phyloP scores from a whole-genome alignment of 306 rosid species.

The Citrullus colocynthis region DNA sequence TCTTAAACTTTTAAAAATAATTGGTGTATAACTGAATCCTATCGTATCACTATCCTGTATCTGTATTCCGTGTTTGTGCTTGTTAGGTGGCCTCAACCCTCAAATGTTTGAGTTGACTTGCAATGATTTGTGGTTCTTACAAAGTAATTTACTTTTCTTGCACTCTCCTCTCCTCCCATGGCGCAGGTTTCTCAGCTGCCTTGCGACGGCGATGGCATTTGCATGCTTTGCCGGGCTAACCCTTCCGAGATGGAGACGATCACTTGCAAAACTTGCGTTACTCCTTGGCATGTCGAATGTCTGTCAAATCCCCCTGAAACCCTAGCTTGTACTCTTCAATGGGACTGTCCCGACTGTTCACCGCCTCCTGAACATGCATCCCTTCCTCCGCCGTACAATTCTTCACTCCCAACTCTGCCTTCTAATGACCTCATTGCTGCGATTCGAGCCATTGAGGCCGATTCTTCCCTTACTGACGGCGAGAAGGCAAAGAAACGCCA shows the following conservation, averaged over 20 bases:
- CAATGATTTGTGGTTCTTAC: too few species aligned
- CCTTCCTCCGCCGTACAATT: background rate
- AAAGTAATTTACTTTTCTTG: too few species aligned
- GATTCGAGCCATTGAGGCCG: conserved; percentile 40
- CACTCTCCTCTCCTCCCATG: background rate
- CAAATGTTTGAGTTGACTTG: too few species aligned
- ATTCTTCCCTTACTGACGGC: conserved; percentile 25
- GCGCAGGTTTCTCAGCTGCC: conserved; percentile 25
- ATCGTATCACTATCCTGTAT: too few species aligned
- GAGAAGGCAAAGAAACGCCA: conserved; percentile 52
- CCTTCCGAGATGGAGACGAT: conserved; percentile 27
- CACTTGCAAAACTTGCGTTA: conserved; percentile 29
- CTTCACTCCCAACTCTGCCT: background rate
- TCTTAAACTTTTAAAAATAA: too few species aligned
- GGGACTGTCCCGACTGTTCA: conserved; percentile 57
- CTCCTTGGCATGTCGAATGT: conserved; percentile 41
- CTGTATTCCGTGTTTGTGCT: too few species aligned
- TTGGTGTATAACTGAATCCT: too few species aligned
- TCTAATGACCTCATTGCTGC: conserved; percentile 22
- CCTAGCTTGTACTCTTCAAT: conserved; percentile 17
- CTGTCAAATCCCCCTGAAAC: conserved; percentile 23
- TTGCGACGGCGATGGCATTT: conserved; percentile 33
- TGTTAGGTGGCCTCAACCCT: too few species aligned
- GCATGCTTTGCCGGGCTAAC: conserved; percentile 37
- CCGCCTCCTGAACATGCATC: background rate